Evolutionary conservation across 2,329 filamentous ascomycete species (phyloP).

Genomic region (Fusarium sp.): DNA sequence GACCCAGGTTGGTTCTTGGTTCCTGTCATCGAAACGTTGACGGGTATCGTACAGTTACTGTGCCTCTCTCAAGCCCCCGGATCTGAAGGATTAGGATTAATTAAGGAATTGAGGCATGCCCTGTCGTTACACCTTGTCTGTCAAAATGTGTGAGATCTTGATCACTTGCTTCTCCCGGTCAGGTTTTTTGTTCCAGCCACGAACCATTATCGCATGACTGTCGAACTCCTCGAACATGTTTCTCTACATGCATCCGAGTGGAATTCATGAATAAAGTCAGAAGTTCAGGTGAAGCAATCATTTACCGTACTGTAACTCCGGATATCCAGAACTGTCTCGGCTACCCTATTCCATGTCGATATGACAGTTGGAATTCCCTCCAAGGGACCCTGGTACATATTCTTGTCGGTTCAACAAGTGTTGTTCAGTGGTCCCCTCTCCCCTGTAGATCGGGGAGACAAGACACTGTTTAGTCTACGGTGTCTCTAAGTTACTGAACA

Average conservation of each 20-base stretch:
- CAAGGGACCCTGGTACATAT: slow-evolving; percentile 17
- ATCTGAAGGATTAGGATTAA: slow-evolving; percentile 5
- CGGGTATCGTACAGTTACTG: slow-evolving; percentile 25
- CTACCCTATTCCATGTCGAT: slow-evolving; percentile 37
- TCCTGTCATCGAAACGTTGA: slow-evolving; percentile 18
- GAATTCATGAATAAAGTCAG: background rate
- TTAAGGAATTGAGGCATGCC: slow-evolving; percentile 7
- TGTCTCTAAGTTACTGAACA: slow-evolving; percentile 15
- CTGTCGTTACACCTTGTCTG: background rate
- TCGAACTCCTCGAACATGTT: slow-evolving; percentile 10
- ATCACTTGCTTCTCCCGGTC: slow-evolving; percentile 10
- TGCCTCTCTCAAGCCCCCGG: slow-evolving; percentile 7
- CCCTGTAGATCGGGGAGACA: slow-evolving; percentile 15
- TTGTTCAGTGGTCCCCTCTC: slow-evolving; percentile 3
- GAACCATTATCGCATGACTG: slow-evolving; percentile 16
- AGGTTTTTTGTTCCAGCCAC: slow-evolving; percentile 14
- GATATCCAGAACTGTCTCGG: slow-evolving; percentile 1
- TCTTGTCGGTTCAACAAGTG: slow-evolving; percentile 6
- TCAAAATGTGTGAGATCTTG: slow-evolving; percentile 7
- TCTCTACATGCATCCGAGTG: slow-evolving; percentile 3
- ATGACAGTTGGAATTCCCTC: slow-evolving; percentile 17
- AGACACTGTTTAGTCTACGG: slow-evolving; percentile 33
- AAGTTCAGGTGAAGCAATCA: slow-evolving; percentile 9
- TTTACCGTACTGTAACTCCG: background rate
- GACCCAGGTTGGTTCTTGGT: slow-evolving; percentile 4